Evolutionary conservation across 2,329 filamentous ascomycete genomes (phyloP).

Genomic region (Xylariaceae sp.): DNA sequence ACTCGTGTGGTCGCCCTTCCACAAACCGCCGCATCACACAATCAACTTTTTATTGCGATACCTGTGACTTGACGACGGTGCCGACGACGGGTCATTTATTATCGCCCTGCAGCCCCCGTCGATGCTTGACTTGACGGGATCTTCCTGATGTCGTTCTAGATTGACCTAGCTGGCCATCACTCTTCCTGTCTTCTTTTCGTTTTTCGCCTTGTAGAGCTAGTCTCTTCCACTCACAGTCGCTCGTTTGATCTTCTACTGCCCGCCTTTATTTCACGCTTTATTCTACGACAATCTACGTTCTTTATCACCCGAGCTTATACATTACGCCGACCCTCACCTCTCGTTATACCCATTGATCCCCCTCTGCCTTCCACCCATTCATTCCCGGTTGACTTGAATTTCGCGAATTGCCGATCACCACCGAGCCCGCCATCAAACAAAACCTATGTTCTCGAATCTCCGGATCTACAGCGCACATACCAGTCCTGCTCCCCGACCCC

Average conservation of each 20-base stretch:
- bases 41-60: slow-evolving; percentile 4
- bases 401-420: not conserved
- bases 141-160: slow-evolving; percentile 27
- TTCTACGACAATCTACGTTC: slow-evolving; percentile 4
- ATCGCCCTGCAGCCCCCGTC: slow-evolving; percentile 10
- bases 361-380: not conserved
- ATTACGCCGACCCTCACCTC: slow-evolving; percentile 1
- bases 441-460: slow-evolving; percentile 7
- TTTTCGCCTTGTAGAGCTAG: slow-evolving; percentile 39
- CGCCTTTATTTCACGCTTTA: slow-evolving; percentile 12
- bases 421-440: not conserved
- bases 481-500: slow-evolving; percentile 19
- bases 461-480: slow-evolving; percentile 22
- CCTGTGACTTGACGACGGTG: slow-evolving; percentile 8
- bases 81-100: slow-evolving; percentile 7
- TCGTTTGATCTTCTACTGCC: slow-evolving; percentile 34
- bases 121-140: slow-evolving; percentile 18
- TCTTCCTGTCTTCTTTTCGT: slow-evolving; percentile 25
- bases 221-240: slow-evolving; percentile 37
- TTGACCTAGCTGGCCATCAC: slow-evolving; percentile 25
- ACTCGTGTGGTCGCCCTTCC: slow-evolving; percentile 14
- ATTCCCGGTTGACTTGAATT: slow-evolving; percentile 10
- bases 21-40: slow-evolving; percentile 17
- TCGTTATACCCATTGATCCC: not conserved
- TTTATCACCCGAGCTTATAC: not conserved